These are phyloP conservation scores for Coemansia sp. DNA, from an alignment of 192 early-diverging fungal species.

Conservation along the genomic window DNA sequence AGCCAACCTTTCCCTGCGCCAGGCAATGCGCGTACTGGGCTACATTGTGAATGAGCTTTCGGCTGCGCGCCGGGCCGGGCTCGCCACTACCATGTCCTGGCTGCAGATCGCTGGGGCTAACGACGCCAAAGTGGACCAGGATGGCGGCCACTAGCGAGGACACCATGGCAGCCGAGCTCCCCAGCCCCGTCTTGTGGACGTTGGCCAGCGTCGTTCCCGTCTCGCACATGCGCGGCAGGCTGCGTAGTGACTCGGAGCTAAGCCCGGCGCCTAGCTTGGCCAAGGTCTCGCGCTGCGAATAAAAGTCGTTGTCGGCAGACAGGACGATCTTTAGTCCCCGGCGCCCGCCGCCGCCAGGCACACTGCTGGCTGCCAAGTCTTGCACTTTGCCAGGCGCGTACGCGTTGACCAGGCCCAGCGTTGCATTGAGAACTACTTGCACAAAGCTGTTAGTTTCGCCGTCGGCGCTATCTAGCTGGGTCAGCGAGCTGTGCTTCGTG, in stretches of 20 bases:
- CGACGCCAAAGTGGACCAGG: slow-evolving; percentile 71
- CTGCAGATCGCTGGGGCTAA: slow-evolving; percentile 17
- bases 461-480: slow-evolving; percentile 36
- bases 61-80: slow-evolving; percentile 14
- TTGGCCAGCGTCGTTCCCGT: slow-evolving; percentile 63
- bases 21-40: slow-evolving; percentile 94
- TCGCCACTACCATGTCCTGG: slow-evolving; percentile 5
- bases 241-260: slow-evolving; percentile 59
- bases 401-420: slow-evolving; percentile 30
- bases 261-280: slow-evolving; percentile 51
- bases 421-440: slow-evolving; percentile 45
- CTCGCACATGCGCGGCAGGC: slow-evolving; percentile 65
- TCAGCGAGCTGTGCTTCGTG: slow-evolving; percentile 15
- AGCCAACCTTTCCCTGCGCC: slow-evolving; percentile 98
- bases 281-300: slow-evolving; percentile 88
- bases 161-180: slow-evolving; percentile 95
- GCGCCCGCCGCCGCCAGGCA: neutral
- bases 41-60: slow-evolving; percentile 76
- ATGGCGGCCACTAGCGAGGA: slow-evolving; percentile 87
- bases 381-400: slow-evolving; percentile 9
- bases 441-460: slow-evolving; percentile 36
- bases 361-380: neutral
- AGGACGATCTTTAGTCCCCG: slow-evolving; percentile 74
- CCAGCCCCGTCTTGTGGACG: slow-evolving; percentile 97
- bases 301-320: slow-evolving; percentile 97